Evolutionary conservation across 164 flowering plant genomes (phyloP).

Genomic region (Liquidambar formosana): DNA sequence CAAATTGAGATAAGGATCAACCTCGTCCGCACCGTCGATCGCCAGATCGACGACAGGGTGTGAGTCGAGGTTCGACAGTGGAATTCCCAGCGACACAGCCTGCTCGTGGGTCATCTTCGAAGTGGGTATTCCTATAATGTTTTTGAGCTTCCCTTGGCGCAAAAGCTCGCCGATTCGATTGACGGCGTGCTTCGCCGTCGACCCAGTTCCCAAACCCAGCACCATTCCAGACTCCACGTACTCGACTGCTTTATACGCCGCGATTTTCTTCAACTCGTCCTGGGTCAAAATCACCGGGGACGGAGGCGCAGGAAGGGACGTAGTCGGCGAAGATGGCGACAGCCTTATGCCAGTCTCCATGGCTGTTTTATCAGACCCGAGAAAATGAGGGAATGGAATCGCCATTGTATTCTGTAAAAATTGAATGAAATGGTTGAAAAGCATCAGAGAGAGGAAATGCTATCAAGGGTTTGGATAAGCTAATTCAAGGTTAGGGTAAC

Average conservation of each 20-base stretch:
- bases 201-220: constrained; percentile 92
- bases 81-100: constrained; percentile 72
- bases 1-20: constrained; percentile 71
- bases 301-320: constrained; percentile 16
- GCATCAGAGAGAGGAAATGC: too few species aligned
- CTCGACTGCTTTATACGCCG: constrained; percentile 89
- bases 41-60: constrained; percentile 78
- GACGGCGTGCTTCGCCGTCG: constrained; percentile 84
- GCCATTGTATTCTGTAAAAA: constrained; percentile 33
- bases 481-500: neutral
- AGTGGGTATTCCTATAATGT: constrained; percentile 84
- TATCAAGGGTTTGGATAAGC: neutral
- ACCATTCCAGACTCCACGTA: constrained; percentile 93
- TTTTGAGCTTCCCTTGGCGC: constrained; percentile 55
- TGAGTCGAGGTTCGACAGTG: constrained; percentile 72
- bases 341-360: constrained; percentile 23
- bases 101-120: constrained; percentile 76
- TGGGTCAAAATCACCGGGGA: constrained; percentile 52
- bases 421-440: too few species aligned
- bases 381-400: constrained; percentile 37
- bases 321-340: constrained; percentile 8
- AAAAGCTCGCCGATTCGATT: constrained; percentile 70
- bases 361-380: constrained; percentile 26
- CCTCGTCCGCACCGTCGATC: constrained; percentile 97
- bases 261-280: constrained; percentile 78